Evolutionary conservation across 495 filamentous ascomycete species (phyloP).

Genomic region (Chaetomium cochliodes): DNA sequence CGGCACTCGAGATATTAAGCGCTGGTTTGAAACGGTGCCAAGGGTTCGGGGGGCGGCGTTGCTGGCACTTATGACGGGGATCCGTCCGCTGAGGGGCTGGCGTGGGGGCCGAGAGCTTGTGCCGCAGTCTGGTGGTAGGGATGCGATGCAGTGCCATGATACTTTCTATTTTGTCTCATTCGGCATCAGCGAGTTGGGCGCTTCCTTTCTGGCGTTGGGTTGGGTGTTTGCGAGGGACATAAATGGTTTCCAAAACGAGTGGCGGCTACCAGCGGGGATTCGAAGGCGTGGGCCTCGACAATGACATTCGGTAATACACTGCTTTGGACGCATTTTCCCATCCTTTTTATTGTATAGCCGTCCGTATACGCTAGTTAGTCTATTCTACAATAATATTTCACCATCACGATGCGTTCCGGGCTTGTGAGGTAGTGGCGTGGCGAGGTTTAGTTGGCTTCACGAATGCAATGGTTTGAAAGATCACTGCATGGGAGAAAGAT

Average conservation of each 20-base stretch:
- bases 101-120: slow-evolving; percentile 10
- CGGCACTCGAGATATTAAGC: slow-evolving; percentile 35
- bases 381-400: slow-evolving; percentile 12
- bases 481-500: neutral
- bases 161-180: slow-evolving; percentile 20
- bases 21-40: neutral
- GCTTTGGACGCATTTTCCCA: slow-evolving; percentile 4
- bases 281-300: neutral
- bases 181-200: slow-evolving; percentile 32
- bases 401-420: too few species aligned
- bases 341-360: neutral
- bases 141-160: slow-evolving; percentile 13
- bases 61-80: too few species aligned
- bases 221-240: slow-evolving; percentile 5
- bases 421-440: neutral
- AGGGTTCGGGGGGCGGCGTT: too few species aligned
- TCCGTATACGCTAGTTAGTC: slow-evolving; percentile 9
- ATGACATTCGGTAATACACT: neutral
- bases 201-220: slow-evolving; percentile 17
- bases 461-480: neutral
- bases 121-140: slow-evolving; percentile 13
- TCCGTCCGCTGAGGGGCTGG: neutral
- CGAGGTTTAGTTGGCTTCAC: neutral
- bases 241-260: neutral
- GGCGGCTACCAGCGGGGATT: neutral